phyloP scores from a whole-genome alignment of 768 basidiomycete genomes.

The Imleria badia region DNA sequence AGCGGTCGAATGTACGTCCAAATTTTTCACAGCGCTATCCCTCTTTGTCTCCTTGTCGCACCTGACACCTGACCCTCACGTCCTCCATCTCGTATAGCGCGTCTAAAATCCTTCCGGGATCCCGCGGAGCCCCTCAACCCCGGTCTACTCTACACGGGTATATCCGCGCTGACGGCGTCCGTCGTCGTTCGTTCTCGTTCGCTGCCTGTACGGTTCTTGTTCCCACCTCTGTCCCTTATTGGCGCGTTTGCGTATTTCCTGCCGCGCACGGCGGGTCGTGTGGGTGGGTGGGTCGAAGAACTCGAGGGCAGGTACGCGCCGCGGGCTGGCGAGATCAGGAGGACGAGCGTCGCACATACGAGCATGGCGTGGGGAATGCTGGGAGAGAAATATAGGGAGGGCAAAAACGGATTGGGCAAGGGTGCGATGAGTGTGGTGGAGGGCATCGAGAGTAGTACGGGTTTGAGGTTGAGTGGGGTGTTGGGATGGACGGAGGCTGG shows the following conservation, averaged over 20 bases:
- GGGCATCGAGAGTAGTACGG: slow-evolving; percentile 65
- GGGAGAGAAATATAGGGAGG: slow-evolving; percentile 49
- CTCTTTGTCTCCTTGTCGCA: not conserved
- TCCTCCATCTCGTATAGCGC: slow-evolving; percentile 44
- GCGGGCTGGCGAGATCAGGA: slow-evolving; percentile 63
- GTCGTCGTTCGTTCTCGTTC: slow-evolving; percentile 79
- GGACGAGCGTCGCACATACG: slow-evolving; percentile 58
- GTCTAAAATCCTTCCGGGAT: slow-evolving; percentile 80
- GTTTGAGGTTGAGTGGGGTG: slow-evolving; percentile 66
- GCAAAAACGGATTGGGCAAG: slow-evolving; percentile 42
- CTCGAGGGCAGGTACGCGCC: slow-evolving; percentile 77
- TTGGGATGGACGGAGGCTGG: slow-evolving; percentile 42
- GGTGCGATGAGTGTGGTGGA: slow-evolving; percentile 50
- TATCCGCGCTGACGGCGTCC: slow-evolving; percentile 85
- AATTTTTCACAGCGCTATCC: not conserved
- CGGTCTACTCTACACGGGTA: slow-evolving; percentile 85
- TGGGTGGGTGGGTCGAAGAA: slow-evolving; percentile 60
- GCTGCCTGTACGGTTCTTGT: slow-evolving; percentile 63
- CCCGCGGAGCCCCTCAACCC: slow-evolving; percentile 83
- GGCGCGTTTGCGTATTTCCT: slow-evolving; percentile 81
- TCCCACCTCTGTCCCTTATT: slow-evolving; percentile 75
- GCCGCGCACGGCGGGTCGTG: slow-evolving; percentile 73
- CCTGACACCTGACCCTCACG: not conserved
- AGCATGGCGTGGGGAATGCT: slow-evolving; percentile 58
- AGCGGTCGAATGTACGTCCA: slow-evolving; percentile 73